phyloP scores from a whole-genome alignment of 495 filamentous ascomycete genomes.

The Lasiosphaeria miniovina region DNA sequence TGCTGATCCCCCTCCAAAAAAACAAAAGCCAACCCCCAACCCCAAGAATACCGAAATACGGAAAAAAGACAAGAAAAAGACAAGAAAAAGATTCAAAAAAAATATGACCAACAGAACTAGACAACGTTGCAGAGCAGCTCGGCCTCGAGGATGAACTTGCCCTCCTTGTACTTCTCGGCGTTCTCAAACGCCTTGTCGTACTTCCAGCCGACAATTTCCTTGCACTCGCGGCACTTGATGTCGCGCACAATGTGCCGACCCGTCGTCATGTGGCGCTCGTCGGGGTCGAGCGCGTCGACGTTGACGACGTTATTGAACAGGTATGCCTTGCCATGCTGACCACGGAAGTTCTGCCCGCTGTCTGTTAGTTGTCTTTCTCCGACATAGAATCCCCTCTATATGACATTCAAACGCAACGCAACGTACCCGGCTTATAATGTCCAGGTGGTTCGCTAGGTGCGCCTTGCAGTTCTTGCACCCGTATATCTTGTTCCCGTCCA shows the following conservation, averaged over 20 bases:
- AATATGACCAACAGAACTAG: neutral
- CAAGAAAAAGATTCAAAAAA: neutral
- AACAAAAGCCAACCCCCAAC: too few species aligned
- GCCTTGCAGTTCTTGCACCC: slow-evolving; percentile 96
- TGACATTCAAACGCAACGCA: neutral
- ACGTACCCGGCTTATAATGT: slow-evolving; percentile 89
- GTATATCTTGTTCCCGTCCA: slow-evolving; percentile 85
- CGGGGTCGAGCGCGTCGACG: slow-evolving; percentile 70
- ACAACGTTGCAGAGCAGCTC: slow-evolving; percentile 78
- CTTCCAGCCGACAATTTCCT: slow-evolving; percentile 93
- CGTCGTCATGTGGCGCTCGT: slow-evolving; percentile 98
- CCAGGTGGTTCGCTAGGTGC: slow-evolving; percentile 89
- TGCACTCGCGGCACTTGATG: slow-evolving; percentile 85
- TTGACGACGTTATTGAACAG: slow-evolving; percentile 96
- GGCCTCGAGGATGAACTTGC: slow-evolving; percentile 94
- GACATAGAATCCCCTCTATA: too few species aligned
- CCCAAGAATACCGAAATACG: too few species aligned
- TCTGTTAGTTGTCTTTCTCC: neutral
- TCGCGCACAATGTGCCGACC: slow-evolving; percentile 91
- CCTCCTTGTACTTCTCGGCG: slow-evolving; percentile 97
- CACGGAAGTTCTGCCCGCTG: slow-evolving; percentile 80
- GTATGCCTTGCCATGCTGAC: slow-evolving; percentile 97
- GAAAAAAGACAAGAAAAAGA: neutral
- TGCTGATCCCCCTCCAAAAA: too few species aligned
- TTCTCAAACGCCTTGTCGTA: slow-evolving; percentile 95